Evolutionary conservation across 495 filamentous ascomycete genomes (phyloP), one percentile per base, ranked within the genome.

Genomic region (Aspergillus haitiensis): DNA sequence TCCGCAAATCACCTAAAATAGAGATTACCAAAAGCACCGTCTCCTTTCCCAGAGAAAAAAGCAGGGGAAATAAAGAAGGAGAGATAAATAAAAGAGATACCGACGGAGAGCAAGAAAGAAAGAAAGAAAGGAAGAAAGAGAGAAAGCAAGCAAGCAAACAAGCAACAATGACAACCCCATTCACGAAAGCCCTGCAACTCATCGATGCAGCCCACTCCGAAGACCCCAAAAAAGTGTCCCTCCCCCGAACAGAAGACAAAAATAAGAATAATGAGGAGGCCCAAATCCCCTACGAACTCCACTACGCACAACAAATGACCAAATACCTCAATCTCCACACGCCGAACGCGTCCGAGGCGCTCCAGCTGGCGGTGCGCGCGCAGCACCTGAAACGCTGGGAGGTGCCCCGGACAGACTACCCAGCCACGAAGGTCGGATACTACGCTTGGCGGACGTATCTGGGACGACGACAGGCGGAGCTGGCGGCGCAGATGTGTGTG

Each of bases 331-430:
- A 76, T 10, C 68, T 73, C 4, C 79, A 82, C 56, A 59, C 71
- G 34, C 82, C 88, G 1, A 52, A 72, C 36, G 85, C 89, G 15
- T 82, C 86, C 4, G 84, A 86, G 12, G 67, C 79, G 47, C 79
- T 94, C 40, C 82, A 81, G 27, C 78, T 93, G 56, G 90, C 90
- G 32, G 84, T 91, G 58, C 86, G 88, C 58, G 90, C 90, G 18
- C 90, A 94, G 72, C 90, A 94, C 73, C 87, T 93, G 61, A 75
- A 82, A 52, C 87, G 90, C 65, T 94, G 89, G 89, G 88, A 93
- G 72, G 81, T 92, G 12, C 88, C 89, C 0, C 85, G 90, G 27
- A 69, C 70, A 58, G 81, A 75, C 42, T 92, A 90, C 71, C 86
- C 89, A 9, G 78, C 80, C 69, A 90, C 82, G 5, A 85, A 86